Percentiles rank a stretch among this genome's conserved stretches.
phyloP scores from a whole-genome alignment of 2,329 filamentous ascomycete species.

The Colletotrichum viniferum region DNA sequence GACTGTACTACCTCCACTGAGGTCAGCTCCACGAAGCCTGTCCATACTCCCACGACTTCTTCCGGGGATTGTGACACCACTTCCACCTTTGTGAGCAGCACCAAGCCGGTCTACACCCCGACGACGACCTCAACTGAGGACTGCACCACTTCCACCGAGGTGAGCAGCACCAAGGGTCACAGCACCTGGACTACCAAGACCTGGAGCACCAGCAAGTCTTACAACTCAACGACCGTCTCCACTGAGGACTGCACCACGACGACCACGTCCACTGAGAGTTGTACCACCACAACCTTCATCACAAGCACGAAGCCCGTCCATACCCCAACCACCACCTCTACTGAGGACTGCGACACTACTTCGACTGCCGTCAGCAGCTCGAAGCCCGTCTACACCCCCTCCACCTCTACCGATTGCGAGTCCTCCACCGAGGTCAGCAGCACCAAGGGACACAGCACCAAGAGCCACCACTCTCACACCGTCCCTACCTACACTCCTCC shows the following conservation, averaged over 20 bases:
- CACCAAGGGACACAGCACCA: neutral
- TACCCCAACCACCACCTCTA: neutral
- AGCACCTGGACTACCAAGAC: neutral
- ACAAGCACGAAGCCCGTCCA: neutral
- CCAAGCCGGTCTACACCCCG: neutral
- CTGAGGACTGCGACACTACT: neutral
- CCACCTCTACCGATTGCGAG: neutral
- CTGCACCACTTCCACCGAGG: neutral
- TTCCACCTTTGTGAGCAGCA: neutral
- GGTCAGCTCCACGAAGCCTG: neutral
- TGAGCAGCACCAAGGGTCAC: neutral
- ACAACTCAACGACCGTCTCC: neutral
- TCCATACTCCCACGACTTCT: neutral
- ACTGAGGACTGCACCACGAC: neutral
- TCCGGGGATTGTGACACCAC: neutral
- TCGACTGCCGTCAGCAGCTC: neutral
- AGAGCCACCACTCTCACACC: neutral
- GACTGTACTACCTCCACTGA: neutral
- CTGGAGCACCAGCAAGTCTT: neutral
- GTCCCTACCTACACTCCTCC: slow-evolving; percentile 6
- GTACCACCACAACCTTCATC: neutral
- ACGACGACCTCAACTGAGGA: neutral
- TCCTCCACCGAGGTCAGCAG: neutral
- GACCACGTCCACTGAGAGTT: neutral
- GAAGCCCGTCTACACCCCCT: neutral